A percentile compares a stretch with the other conserved stretches of the same genome.
Conservation (phyloP, 2,329 filamentous ascomycete species). For the Chalara sp. region DNA sequence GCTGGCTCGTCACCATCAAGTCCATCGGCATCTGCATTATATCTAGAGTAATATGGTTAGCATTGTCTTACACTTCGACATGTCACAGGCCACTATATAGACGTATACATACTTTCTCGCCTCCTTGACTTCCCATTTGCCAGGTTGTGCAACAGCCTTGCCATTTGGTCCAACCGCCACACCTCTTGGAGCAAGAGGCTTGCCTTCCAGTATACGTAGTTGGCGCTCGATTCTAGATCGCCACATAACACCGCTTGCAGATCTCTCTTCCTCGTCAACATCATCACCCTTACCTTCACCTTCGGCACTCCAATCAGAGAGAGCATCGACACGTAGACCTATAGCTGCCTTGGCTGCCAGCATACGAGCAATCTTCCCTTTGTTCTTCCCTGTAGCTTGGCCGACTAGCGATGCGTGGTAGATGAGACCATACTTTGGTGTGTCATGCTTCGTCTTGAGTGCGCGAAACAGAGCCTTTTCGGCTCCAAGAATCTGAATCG, state of each 20-base stretch:
- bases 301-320: slow-evolving; percentile 68
- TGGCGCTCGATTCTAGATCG: slow-evolving; percentile 70
- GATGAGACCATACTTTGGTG: slow-evolving; percentile 94
- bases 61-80: not conserved
- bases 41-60: not conserved
- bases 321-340: slow-evolving; percentile 85
- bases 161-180: slow-evolving; percentile 70
- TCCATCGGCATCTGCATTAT: slow-evolving; percentile 91
- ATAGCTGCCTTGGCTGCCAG: slow-evolving; percentile 89
- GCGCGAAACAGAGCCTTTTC: slow-evolving; percentile 98
- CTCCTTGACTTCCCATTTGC: slow-evolving; percentile 89
- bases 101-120: slow-evolving; percentile 63
- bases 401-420: slow-evolving; percentile 92
- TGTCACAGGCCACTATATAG: not conserved
- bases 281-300: slow-evolving; percentile 56
- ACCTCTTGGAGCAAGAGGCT: slow-evolving; percentile 73
- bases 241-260: slow-evolving; percentile 67
- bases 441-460: slow-evolving; percentile 98
- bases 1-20: slow-evolving; percentile 62
- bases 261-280: slow-evolving; percentile 82
- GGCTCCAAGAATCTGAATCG: slow-evolving; percentile 95
- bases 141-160: slow-evolving; percentile 49
- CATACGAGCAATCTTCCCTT: slow-evolving; percentile 98
- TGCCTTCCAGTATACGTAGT: slow-evolving; percentile 78
- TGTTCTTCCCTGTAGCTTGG: slow-evolving; percentile 95